These are phyloP conservation scores for Mariannaea elegans DNA, from an alignment of 2,329 filamentous ascomycete genomes.

Conservation along the genomic window DNA sequence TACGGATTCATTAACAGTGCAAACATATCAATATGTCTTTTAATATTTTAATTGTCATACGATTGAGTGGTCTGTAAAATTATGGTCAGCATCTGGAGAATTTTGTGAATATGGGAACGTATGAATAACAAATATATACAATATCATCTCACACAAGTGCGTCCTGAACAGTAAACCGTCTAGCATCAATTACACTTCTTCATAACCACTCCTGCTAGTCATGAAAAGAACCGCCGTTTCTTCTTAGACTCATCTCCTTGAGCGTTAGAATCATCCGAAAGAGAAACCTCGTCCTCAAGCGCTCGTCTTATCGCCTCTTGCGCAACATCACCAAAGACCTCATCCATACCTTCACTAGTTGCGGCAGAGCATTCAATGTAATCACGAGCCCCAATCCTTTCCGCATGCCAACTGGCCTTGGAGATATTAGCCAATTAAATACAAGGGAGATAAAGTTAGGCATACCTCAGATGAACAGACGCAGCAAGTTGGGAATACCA, in stretches of 20 bases:
- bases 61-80: no score
- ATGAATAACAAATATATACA: no score
- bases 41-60: no score
- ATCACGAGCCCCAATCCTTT: slow-evolving; percentile 39
- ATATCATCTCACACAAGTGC: no score
- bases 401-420: slow-evolving; percentile 47
- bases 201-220: not conserved
- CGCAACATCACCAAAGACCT: slow-evolving; percentile 40
- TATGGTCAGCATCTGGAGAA: no score
- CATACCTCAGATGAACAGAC: slow-evolving; percentile 42
- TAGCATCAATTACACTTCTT: no score
- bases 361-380: slow-evolving; percentile 50
- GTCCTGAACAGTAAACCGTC: no score
- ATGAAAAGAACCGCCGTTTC: slow-evolving; percentile 29
- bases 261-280: slow-evolving; percentile 3
- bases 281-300: slow-evolving; percentile 17
- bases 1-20: no score
- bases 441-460: no score
- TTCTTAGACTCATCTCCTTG: slow-evolving; percentile 24
- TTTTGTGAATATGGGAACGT: no score
- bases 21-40: no score
- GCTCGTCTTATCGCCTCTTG: slow-evolving; percentile 35
- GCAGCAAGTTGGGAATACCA: slow-evolving; percentile 42
- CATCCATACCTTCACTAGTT: slow-evolving; percentile 47
- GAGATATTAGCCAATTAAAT: not conserved